Base-by-base conservation (phyloP, 768 basidiomycete genomes). In the Phlebiopsis flavidoalba region DNA sequence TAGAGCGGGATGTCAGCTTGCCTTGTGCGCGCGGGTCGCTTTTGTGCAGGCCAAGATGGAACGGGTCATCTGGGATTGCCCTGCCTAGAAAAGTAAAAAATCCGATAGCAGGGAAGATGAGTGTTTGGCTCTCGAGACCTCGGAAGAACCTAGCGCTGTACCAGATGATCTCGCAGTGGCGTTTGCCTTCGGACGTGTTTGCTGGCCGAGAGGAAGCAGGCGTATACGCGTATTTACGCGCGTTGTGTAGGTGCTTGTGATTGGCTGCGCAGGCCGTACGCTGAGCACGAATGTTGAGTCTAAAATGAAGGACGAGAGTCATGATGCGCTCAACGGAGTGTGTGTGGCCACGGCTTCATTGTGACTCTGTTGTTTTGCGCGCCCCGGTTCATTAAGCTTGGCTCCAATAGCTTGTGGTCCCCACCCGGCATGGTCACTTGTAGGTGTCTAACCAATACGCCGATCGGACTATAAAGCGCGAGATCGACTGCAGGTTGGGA, bases 81-180 rank as follows among this genome's bases (percentile, higher is more conserved):
- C 54, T 55, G 37, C 54, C 54, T 26, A 40, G 37, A 55, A 45
- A 43, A 55, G 54, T 26, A 55, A 45, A n/a, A 19, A 55, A 55
- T 55, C 54, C 54, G 54, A 55, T 55, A 55, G 31, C 33, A n/a
- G 7, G 21, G 53, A 43, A 55, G 53, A 17, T n/a, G 8, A 40
- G n/a, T 4, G 36, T 7, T 22, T 24, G 54, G 21, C 37, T n/a
- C 54, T 55, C 35, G 36, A 55, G 54, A 55, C 54, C 54, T 45
- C 54, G 54, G 54, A 24, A 55, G 54, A 55, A 55, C 54, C 54
- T 19, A 21, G 54, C 54, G 37, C 19, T 43, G 54, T 6, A 11
- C 21, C 54, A 55, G 54, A 55, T 55, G 54, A 55, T 55, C 19
- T 8, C 54, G 21, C 21, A 5, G 31, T 10, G 24, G 52, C 52